phyloP scores from a whole-genome alignment of 306 rosid genomes.

The Cicer cuneatum region DNA sequence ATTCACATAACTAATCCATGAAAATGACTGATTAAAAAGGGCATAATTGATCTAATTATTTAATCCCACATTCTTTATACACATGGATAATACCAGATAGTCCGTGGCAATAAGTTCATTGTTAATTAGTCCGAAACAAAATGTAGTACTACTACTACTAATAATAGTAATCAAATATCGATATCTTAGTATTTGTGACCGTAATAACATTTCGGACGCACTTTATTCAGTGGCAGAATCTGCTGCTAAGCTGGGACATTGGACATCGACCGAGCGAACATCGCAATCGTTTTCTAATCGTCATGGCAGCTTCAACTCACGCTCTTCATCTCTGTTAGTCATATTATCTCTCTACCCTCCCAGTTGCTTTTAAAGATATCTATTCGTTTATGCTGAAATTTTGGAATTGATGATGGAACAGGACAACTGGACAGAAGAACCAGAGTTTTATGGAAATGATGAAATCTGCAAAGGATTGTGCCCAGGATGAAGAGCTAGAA shows the following conservation, averaged over 20 bases:
- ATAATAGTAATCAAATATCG: not conserved
- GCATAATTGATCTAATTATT: not conserved
- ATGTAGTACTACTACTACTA: not conserved
- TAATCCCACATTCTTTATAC: not conserved
- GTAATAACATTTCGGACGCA: conserved; percentile 33
- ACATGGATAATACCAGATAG: not conserved
- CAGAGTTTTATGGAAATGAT: conserved; percentile 90
- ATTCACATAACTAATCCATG: not conserved
- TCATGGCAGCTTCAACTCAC: conserved; percentile 71
- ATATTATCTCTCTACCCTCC: conserved; percentile 27
- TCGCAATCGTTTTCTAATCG: conserved; percentile 76
- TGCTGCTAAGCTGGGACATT: conserved; percentile 64
- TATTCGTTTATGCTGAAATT: conserved; percentile 33
- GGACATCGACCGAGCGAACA: conserved; percentile 72
- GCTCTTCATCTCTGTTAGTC: conserved; percentile 83
- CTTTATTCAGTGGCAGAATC: conserved; percentile 49
- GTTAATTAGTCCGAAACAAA: not conserved
- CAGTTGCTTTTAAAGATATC: conserved; percentile 32
- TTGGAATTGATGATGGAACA: conserved; percentile 48
- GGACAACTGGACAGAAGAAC: conserved; percentile 78
- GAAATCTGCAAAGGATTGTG: conserved; percentile 67
- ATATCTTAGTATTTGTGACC: conserved; percentile 7
- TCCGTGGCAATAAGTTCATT: conserved; percentile 2
- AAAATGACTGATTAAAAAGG: too few species aligned
- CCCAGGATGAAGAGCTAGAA: conserved; percentile 74